Base-by-base conservation (phyloP, 768 basidiomycete genomes). In the Suillus lakei region DNA sequence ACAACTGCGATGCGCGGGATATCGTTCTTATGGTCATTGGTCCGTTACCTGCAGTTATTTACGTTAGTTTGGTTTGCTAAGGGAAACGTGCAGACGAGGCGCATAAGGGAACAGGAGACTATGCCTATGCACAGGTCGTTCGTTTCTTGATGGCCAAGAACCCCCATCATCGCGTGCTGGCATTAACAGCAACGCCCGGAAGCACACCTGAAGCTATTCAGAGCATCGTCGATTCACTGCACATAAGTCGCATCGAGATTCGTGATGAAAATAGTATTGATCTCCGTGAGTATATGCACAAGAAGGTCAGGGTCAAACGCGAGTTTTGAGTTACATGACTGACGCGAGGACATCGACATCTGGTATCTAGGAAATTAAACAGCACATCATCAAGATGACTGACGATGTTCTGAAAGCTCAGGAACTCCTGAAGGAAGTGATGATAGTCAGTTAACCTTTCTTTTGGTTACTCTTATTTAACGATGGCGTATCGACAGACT, bases 181-280 rank as follows among this genome's bases (percentile, higher is more conserved):
- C 98, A 2, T 84, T 99, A 26, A 99, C 95, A 6, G 98, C 98
- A 2, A 99, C 98, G 8, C 98, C 98, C 15, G 97, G 96, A 50
- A 81, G 89, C 67, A 91, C 86, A 51, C 88, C 91, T 1, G 93
- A 95, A 41, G 89, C 89, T n/a, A 90, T 99, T 3, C 98, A 99
- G 76, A 81, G 78, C 6, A 88, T 99, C 41, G 87, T 99, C n/a
- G 95, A 99, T 73, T 89, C 90, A 21, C 80, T 99, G 13, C 98
- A 99, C 72, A 96, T 99, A 63, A 95, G 95, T 69, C 88, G 89
- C 64, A 96, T 99, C 64, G 97, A 99, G 73, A 93, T 99, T 67
- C 86, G 98, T 60, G 89, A 97, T 72, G 98, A 98, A 72, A 84
- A 89, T 64, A 95, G 95, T 71, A 77, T 96, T 30, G 98, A 99